These are phyloP conservation scores for Hypoxylon trugodes DNA, from an alignment of 495 filamentous ascomycete genomes.

Conservation along the genomic window DNA sequence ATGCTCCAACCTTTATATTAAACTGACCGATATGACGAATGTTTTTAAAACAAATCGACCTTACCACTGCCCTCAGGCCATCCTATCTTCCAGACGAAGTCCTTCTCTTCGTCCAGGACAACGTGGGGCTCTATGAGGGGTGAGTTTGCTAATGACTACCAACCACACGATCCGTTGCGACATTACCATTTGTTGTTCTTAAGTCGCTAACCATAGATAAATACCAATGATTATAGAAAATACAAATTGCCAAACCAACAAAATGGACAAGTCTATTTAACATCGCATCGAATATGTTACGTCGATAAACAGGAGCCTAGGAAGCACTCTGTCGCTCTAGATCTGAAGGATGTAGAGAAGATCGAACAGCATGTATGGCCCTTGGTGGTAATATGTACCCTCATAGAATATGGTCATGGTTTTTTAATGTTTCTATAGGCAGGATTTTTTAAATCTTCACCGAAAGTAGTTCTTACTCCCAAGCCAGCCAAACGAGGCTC, in stretches of 20 bases:
- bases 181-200: neutral
- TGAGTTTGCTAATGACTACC: constrained; percentile 57
- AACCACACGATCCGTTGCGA: constrained; percentile 14
- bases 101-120: constrained; percentile 94
- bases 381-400: constrained; percentile 17
- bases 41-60: constrained; percentile 93
- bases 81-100: constrained; percentile 87
- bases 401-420: constrained; percentile 4
- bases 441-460: constrained; percentile 92
- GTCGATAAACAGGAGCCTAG: constrained; percentile 89
- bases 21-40: constrained; percentile 70
- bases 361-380: constrained; percentile 89
- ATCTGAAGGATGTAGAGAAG: constrained; percentile 89
- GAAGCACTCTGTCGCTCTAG: constrained; percentile 82
- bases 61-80: constrained; percentile 94
- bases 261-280: constrained; percentile 94
- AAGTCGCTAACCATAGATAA: constrained; percentile 29
- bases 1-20: neutral
- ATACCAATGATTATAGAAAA: constrained; percentile 65
- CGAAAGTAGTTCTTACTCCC: constrained; percentile 89
- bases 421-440: constrained; percentile 62
- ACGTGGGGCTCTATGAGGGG: constrained; percentile 98
- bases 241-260: constrained; percentile 94
- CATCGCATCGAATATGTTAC: constrained; percentile 93
- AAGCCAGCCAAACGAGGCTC: constrained; percentile 71